Conservation (phyloP, 306 rosid genomes). For the Castanea crenata region DNA sequence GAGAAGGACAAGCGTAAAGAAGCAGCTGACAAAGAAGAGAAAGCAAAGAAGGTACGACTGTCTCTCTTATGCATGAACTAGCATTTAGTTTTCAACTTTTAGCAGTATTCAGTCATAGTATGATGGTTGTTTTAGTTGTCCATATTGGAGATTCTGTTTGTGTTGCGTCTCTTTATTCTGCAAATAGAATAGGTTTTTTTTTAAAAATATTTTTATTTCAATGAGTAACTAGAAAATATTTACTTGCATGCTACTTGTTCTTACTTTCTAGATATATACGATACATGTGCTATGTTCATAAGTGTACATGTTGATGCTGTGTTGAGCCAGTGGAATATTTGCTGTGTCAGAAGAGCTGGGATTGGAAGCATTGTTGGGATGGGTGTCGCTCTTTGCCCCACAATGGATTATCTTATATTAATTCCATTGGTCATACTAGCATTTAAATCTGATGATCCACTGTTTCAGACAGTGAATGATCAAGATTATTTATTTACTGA, state of each 20-base stretch:
- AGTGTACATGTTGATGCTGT: not conserved
- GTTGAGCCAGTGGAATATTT: not conserved
- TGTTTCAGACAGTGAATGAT: not conserved
- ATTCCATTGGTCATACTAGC: not conserved
- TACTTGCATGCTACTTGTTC: not conserved
- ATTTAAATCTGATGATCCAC: not conserved
- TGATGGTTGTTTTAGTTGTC: not conserved
- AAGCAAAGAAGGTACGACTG: slow-evolving; percentile 75
- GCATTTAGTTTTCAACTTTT: not conserved
- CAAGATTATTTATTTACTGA: not conserved
- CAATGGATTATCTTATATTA: not conserved
- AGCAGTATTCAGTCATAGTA: not conserved
- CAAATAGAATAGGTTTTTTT: not conserved
- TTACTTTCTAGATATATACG: not conserved
- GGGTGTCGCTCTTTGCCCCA: not conserved
- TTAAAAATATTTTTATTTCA: too few species aligned
- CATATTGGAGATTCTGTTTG: not conserved
- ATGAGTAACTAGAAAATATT: not conserved
- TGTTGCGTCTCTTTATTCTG: not conserved
- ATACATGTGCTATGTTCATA: not conserved
- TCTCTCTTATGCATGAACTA: not conserved
- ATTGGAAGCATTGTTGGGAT: not conserved
- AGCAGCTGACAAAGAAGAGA: slow-evolving; percentile 80
- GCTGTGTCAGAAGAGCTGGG: not conserved
- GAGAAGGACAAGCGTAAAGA: slow-evolving; percentile 94